phyloP scores from a whole-genome alignment of 148 eudicot genomes.

The Silene uniflora region DNA sequence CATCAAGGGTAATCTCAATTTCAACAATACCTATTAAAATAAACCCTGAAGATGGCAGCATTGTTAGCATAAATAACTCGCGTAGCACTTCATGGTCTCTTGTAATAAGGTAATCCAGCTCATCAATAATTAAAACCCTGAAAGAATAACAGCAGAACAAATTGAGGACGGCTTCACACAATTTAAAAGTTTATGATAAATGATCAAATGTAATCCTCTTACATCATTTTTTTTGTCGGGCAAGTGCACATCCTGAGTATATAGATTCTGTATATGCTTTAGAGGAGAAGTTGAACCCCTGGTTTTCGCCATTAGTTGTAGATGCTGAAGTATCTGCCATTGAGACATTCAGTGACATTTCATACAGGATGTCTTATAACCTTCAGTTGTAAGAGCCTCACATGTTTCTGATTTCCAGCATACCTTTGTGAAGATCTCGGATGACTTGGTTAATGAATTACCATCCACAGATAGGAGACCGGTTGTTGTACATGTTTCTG shows the following conservation, averaged over 20 bases:
- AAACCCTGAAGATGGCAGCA: constrained; percentile 69
- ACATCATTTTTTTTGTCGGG: constrained; percentile 62
- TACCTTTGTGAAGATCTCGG: background rate
- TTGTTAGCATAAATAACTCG: too few species aligned
- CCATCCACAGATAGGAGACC: too few species aligned
- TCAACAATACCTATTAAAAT: constrained; percentile 69
- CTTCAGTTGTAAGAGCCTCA: background rate
- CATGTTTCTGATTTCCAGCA: too few species aligned
- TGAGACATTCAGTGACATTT: constrained; percentile 1
- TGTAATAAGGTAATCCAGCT: constrained; percentile 83
- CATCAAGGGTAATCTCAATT: too few species aligned
- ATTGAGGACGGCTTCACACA: background rate
- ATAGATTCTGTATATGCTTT: constrained; percentile 54
- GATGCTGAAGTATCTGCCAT: constrained; percentile 56
- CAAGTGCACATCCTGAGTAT: constrained; percentile 44
- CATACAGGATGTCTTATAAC: background rate
- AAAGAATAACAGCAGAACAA: background rate
- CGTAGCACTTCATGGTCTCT: too few species aligned
- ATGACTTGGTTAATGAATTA: too few species aligned
- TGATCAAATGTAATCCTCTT: too few species aligned
- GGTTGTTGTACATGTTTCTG: constrained; percentile 11
- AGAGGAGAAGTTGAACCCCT: constrained; percentile 46
- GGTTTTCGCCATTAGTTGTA: constrained; percentile 47
- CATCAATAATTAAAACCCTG: constrained; percentile 79
- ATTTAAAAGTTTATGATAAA: background rate